phyloP scores from a whole-genome alignment of 176 grass and related monocot species.

The bread wheat (Triticum aestivum) region IWGSC_CS_RefSeq_v2.1 NC_057801.1:414266296-414266795 shows the following conservation, averaged over 20 bases:
- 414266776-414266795: slow-evolving; percentile 45
- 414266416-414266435: slow-evolving; percentile 54
- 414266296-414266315: slow-evolving; percentile 41
- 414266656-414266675: slow-evolving; percentile 54
- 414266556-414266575: slow-evolving; percentile 43
- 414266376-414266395: slow-evolving; percentile 42
- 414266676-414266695: slow-evolving; percentile 22
- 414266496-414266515: slow-evolving; percentile 35
- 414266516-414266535: slow-evolving; percentile 32
- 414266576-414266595: slow-evolving; percentile 67
- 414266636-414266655: slow-evolving; percentile 32
- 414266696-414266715: slow-evolving; percentile 93
- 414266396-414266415: slow-evolving; percentile 37
- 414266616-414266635: slow-evolving; percentile 56
- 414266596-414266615: slow-evolving; percentile 91
- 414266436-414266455: slow-evolving; percentile 30
- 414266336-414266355: slow-evolving; percentile 60
- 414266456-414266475: slow-evolving; percentile 49
- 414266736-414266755: slow-evolving; percentile 36
- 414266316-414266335: slow-evolving; percentile 99
- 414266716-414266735: slow-evolving; percentile 88
- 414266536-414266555: slow-evolving; percentile 44
- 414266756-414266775: slow-evolving; percentile 25
- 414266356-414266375: slow-evolving; percentile 36
- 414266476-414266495: slow-evolving; percentile 35